Base-by-base conservation (phyloP, 495 filamentous ascomycete species). In the Podospora conica region DNA sequence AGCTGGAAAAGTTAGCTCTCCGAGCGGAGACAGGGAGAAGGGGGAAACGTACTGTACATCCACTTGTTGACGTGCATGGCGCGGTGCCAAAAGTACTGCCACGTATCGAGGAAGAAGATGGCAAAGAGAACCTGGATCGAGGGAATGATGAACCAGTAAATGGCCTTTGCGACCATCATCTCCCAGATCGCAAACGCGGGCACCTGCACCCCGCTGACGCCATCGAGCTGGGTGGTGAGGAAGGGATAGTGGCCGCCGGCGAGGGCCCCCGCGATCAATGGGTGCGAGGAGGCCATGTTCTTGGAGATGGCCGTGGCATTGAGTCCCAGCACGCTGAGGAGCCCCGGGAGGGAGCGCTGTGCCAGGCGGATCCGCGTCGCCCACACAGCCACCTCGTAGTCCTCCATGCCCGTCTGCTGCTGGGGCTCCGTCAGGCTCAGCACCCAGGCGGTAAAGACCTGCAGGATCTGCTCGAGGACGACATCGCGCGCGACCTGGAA, bases 21-120 rank as follows among this genome's bases (percentile, higher is more conserved):
- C 20, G 20, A 31, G 21, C 5, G 0, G 25, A 4, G 20, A 2
- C 27, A 21, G 6, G 22, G 40, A 48, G 40, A 58, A 12, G 1
- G 10, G 54, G 53, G 58, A 29, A 21, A 85, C 88, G 75, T 83
- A 96, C 93, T 90, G 83, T 98, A 98, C 66, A 98, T 88, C 90
- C 91, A 97, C 73, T 91, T 91, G 77, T 96, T 94, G 79, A 92
- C 77, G 75, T 98, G 95, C 92, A 97, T 97, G 53, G 86, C 86
- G 25, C 95, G 90, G 80, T 98, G 95, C 74, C 90, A 82, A 78
- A 97, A 96, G 80, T 98, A 98, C 71, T 98, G 92, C 91, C 93
- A 97, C 33, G 92, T 96, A 79, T 98, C 95, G 66, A 97, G 83
- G 65, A 91, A 76, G 65, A 83, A 79, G 68, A 93, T 84, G 33